These are phyloP conservation scores for Volvariella volvacea DNA, from an alignment of 1,284 basidiomycete genomes.

Conservation along the genomic window DNA sequence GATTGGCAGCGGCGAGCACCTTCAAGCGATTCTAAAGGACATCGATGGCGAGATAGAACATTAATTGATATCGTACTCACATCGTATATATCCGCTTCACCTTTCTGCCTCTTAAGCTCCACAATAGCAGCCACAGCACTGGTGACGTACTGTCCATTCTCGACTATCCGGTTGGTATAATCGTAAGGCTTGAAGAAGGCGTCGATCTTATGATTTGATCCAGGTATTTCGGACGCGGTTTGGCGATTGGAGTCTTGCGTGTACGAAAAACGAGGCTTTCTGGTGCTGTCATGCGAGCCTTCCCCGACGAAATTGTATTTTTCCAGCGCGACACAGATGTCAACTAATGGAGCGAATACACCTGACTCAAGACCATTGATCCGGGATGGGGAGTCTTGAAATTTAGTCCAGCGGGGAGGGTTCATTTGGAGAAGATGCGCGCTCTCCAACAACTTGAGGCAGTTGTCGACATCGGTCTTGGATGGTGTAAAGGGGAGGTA, in stretches of 20 bases:
- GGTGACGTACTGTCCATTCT: too few species aligned
- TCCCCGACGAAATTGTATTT: not conserved
- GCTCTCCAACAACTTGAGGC: not conserved
- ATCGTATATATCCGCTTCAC: too few species aligned
- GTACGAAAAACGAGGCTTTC: too few species aligned
- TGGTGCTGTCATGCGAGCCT: not conserved
- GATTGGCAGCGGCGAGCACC: slow-evolving; percentile 2
- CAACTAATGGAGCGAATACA: not conserved
- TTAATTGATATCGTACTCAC: too few species aligned
- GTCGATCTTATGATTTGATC: too few species aligned
- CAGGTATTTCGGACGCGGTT: too few species aligned
- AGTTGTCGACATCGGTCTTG: not conserved
- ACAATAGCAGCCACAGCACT: too few species aligned
- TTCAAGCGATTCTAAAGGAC: slow-evolving; percentile 6
- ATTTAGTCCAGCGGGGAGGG: not conserved
- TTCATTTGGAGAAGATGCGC: too few species aligned
- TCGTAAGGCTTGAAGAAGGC: too few species aligned
- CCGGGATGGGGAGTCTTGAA: not conserved
- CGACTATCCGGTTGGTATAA: too few species aligned
- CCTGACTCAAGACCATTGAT: not conserved
- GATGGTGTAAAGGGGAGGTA: not conserved
- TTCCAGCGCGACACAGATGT: not conserved
- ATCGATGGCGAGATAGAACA: not conserved
- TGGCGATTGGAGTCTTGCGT: too few species aligned
- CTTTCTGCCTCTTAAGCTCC: too few species aligned